A percentile compares a stretch with the other conserved stretches of the same genome.
These are phyloP conservation scores for Eutypella sp. DNA, from an alignment of 2,329 filamentous ascomycete species.

Conservation along the genomic window DNA sequence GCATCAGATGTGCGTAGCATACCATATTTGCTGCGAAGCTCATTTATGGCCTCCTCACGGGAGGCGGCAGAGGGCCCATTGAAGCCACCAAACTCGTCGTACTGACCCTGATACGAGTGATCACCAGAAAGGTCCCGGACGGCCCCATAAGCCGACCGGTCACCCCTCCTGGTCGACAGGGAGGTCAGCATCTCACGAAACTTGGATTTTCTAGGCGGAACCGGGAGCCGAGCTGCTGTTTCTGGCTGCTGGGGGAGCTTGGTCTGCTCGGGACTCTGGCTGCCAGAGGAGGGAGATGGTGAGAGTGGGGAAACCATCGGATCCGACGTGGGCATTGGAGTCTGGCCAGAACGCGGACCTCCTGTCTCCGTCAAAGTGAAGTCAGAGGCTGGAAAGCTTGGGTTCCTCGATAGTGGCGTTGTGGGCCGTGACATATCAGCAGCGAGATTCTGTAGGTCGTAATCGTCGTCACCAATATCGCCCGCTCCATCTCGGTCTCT, in stretches of 20 bases:
- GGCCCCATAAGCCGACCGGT: not conserved
- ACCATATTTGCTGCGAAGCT: no score
- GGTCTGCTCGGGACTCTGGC: not conserved
- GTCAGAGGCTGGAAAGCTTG: not conserved
- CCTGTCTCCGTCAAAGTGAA: not conserved
- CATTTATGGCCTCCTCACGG: no score
- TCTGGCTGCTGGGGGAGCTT: conserved; percentile 4
- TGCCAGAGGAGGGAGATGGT: not conserved
- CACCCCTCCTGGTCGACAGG: conserved; percentile 11
- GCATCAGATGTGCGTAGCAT: no score
- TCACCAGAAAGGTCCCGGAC: conserved; percentile 15
- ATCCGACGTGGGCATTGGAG: conserved; percentile 1
- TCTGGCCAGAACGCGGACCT: not conserved
- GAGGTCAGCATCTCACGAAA: conserved; percentile 19
- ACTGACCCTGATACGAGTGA: not conserved
- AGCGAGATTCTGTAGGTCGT: not conserved
- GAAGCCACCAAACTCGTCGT: not conserved
- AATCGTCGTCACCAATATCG: not conserved
- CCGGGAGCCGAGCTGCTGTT: not conserved
- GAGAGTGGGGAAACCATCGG: not conserved
- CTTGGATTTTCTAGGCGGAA: conserved; percentile 4
- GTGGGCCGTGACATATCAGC: conserved; percentile 1
- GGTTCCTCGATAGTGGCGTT: not conserved
- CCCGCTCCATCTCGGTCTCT: no score
- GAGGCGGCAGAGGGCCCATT: no score